These are phyloP conservation scores for Rhazya stricta DNA, from an alignment of 257 asterid species.

Conservation along the genomic window DNA sequence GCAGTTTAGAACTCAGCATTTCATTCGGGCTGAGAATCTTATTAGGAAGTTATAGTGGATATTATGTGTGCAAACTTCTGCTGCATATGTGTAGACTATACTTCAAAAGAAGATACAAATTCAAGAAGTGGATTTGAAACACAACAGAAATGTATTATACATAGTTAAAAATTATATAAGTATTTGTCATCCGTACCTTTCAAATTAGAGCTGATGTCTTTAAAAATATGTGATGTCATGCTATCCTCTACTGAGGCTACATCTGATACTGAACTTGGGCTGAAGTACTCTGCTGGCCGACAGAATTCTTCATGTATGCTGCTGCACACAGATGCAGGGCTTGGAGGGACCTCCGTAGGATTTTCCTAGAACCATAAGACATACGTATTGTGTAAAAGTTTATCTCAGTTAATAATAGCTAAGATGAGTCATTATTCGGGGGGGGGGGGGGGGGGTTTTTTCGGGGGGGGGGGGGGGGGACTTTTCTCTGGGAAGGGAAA, in stretches of 20 bases:
- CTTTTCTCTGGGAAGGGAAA: neutral
- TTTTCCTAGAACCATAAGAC: slow-evolving; percentile 54
- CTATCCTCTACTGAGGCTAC: slow-evolving; percentile 54
- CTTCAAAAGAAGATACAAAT: neutral
- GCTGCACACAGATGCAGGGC: slow-evolving; percentile 97
- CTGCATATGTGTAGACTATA: neutral
- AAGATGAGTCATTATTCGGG: neutral
- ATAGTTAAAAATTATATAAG: neutral
- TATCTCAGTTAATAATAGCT: neutral
- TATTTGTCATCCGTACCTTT: slow-evolving; percentile 41
- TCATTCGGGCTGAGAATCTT: neutral
- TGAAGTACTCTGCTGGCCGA: slow-evolving; percentile 58
- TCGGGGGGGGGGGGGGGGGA: neutral
- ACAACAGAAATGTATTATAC: neutral
- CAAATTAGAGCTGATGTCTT: slow-evolving; percentile 83
- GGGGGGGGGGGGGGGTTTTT: neutral
- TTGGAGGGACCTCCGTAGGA: slow-evolving; percentile 95
- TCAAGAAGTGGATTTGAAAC: neutral
- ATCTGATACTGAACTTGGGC: slow-evolving; percentile 63
- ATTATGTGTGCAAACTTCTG: neutral
- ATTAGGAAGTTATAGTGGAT: neutral
- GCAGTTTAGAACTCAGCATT: neutral
- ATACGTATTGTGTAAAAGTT: neutral
- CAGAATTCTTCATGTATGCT: slow-evolving; percentile 66
- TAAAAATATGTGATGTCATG: slow-evolving; percentile 60